Evolutionary conservation across 345 rosid genomes (phyloP).

Genomic region (Atalantia buxifolia): DNA sequence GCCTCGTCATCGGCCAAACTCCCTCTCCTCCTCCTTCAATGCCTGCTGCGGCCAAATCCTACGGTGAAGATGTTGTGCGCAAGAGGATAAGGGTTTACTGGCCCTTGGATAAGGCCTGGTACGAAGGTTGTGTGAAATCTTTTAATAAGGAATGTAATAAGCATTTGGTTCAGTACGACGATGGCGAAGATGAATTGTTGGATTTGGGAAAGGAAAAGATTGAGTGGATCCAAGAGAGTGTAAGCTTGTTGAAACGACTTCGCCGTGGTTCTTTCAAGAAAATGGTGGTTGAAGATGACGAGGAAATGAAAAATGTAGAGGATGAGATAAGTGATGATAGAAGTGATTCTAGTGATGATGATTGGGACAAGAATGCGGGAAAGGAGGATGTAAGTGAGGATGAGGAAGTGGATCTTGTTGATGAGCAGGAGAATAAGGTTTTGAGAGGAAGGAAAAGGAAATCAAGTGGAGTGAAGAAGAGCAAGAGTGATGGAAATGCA

Average conservation of each 20-base stretch:
- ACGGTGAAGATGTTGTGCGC: conserved; percentile 58
- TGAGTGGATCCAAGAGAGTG: conserved; percentile 63
- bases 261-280: conserved; percentile 53
- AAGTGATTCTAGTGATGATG: conserved; percentile 79
- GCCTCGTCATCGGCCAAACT: conserved; percentile 60
- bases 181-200: conserved; percentile 80
- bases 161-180: conserved; percentile 79
- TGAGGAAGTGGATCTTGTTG: conserved; percentile 57
- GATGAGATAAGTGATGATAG: conserved; percentile 25
- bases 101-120: conserved; percentile 93
- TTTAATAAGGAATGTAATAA: conserved; percentile 48
- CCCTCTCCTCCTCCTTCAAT: conserved; percentile 31
- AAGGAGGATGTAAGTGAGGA: conserved; percentile 44
- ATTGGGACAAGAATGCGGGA: conserved; percentile 57
- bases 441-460: conserved; percentile 43
- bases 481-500: conserved; percentile 23
- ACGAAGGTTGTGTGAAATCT: conserved; percentile 62
- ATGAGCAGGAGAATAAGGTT: conserved; percentile 45
- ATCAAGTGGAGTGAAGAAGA: conserved; percentile 45
- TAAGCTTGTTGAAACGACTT: conserved; percentile 53
- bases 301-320: conserved; percentile 32
- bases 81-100: conserved; percentile 79
- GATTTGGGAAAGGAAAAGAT: conserved; percentile 82
- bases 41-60: conserved; percentile 18
- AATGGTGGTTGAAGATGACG: conserved; percentile 48